Conservation (phyloP, 2,329 filamentous ascomycete species). For the Fusarium torulosum region DNA sequence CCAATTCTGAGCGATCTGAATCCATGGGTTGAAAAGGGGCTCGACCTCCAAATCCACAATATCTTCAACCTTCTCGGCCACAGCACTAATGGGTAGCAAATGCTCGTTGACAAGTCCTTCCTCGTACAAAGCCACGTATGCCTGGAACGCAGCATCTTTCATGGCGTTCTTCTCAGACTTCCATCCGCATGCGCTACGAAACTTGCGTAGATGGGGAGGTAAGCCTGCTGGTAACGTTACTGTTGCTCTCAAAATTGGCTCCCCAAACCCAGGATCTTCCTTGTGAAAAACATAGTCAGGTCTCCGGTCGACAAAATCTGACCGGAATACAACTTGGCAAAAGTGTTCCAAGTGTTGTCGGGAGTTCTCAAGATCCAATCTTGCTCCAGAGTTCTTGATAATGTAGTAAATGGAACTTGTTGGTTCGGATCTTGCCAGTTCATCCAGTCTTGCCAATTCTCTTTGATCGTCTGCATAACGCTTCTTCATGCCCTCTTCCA, state of each 20-base stretch:
- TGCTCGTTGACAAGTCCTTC: slow-evolving; percentile 82
- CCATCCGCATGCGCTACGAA: slow-evolving; percentile 64
- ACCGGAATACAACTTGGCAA: slow-evolving; percentile 71
- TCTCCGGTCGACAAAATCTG: slow-evolving; percentile 71
- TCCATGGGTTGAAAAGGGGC: slow-evolving; percentile 62
- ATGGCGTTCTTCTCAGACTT: slow-evolving; percentile 76
- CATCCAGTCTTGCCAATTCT: slow-evolving; percentile 58
- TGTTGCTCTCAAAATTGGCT: slow-evolving; percentile 62
- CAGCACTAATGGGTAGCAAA: slow-evolving; percentile 73
- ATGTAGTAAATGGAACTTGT: slow-evolving; percentile 48
- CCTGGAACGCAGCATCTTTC: slow-evolving; percentile 86
- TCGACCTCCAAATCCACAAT: slow-evolving; percentile 53
- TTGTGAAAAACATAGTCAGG: slow-evolving; percentile 75
- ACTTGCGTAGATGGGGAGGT: slow-evolving; percentile 56
- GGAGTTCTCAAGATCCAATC: slow-evolving; percentile 79
- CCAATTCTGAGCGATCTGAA: slow-evolving; percentile 59
- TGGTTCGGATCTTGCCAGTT: slow-evolving; percentile 60
- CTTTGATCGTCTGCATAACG: slow-evolving; percentile 75
- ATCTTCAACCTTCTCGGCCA: slow-evolving; percentile 56
- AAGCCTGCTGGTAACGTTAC: slow-evolving; percentile 80
- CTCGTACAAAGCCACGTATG: slow-evolving; percentile 77
- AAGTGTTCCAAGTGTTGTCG: slow-evolving; percentile 85
- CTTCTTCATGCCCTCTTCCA: slow-evolving; percentile 80
- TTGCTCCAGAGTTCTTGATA: slow-evolving; percentile 65
- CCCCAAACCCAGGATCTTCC: slow-evolving; percentile 38